Evolutionary conservation across 1,284 basidiomycete species (phyloP).

Genomic region (Dichomitus squalens): DNA sequence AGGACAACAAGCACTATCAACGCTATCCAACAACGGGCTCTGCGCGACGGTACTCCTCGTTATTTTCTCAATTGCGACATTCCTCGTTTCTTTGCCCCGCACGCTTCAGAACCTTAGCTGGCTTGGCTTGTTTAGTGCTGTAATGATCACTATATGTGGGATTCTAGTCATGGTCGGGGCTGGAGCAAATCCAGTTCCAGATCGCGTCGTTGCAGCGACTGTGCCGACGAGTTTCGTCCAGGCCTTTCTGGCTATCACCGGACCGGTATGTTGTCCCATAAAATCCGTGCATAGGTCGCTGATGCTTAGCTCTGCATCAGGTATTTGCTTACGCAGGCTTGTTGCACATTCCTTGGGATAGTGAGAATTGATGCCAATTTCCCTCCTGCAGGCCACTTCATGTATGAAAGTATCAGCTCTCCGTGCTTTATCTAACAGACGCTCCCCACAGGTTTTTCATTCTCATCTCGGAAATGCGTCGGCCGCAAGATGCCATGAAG

Average conservation of each 20-base stretch:
- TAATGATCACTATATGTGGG: conserved; percentile 45
- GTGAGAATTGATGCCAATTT: not conserved
- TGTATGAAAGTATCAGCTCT: conserved; percentile 37
- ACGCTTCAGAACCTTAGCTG: conserved; percentile 49
- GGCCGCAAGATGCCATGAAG: conserved; percentile 57
- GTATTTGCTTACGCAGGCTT: conserved; percentile 57
- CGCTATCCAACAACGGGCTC: conserved; percentile 48
- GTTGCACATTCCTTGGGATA: conserved; percentile 6
- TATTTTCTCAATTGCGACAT: conserved; percentile 47
- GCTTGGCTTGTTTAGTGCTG: conserved; percentile 47
- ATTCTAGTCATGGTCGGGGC: conserved; percentile 54
- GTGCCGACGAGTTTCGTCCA: conserved; percentile 47
- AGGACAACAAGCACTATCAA: conserved; percentile 52
- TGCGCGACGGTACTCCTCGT: conserved; percentile 47
- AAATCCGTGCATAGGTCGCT: not conserved
- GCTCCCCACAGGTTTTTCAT: conserved; percentile 50
- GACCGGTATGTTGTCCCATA: conserved; percentile 41
- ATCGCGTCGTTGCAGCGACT: conserved; percentile 42
- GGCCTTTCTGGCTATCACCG: conserved; percentile 56
- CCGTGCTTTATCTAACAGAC: not conserved
- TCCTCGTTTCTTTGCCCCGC: conserved; percentile 49
- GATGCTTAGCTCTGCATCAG: conserved; percentile 27
- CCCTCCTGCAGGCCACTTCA: conserved; percentile 48
- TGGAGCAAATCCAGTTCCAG: conserved; percentile 47
- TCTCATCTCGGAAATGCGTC: conserved; percentile 56